Base-by-base conservation (phyloP, 352 stramenopile species). In the Pythium phragmitis region DNA sequence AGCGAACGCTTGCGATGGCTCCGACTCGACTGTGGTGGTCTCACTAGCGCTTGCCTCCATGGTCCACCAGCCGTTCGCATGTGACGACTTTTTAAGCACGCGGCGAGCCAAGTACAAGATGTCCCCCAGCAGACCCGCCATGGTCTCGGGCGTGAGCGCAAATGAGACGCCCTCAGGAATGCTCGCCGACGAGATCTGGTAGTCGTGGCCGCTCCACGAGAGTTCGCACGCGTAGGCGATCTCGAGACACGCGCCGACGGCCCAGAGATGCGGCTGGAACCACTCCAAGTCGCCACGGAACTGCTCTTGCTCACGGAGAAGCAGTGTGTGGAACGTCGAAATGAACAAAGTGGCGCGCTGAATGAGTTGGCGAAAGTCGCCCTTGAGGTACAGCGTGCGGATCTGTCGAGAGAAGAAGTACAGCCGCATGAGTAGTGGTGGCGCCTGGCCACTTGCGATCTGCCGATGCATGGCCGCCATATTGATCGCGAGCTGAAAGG, bases 371-470 rank as follows among this genome's bases (percentile, higher is more conserved):
- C 70, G 71, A 51, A 89, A 88, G 41, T 73, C 82, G 13, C 80
- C 80, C 75, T 86, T 89, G 23, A 92, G 67, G 58, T 91, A 91
- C 19, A 92, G 67, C 4, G 76, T 89, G 21, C 82, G 80, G 4
- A 94, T 87, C 60, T 94, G 85, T 1, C 83, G 79, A 57, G 74
- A 88, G 52, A 91, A 94, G 59, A 87, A 88, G 60, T 94, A 88
- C 16, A 94, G 72, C 3, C 80, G 81, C 23, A 90, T 71, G 16
- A 88, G 60, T 11, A 73, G 56, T 1, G 74, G 52, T 0, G 85
- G 83, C n/a, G 79, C 81, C 16, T 75, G 57, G 54, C 87, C 87
- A 14, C 64, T 63, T 0, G 76, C 74, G 61, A 94, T 94, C 19
- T 69, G 48, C 0, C 70, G 69, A 54, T 88, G 82, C 46, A 78